Percentiles rank a stretch among this genome's conserved stretches.
Evolutionary conservation across 106 monocot genomes (phyloP).

Genomic region (Dioscorea zingiberensis): DNA sequence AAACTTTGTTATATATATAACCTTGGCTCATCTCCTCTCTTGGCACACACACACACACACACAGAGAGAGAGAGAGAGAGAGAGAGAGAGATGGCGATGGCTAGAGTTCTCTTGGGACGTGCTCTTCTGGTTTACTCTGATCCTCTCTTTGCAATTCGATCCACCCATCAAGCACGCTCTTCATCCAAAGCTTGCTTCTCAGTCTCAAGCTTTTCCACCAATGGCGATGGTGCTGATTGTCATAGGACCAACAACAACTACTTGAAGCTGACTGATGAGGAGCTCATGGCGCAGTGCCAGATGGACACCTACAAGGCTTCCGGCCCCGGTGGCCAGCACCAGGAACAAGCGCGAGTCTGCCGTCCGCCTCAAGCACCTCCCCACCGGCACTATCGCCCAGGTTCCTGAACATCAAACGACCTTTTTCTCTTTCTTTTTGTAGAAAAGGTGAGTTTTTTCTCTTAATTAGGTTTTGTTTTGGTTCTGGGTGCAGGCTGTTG

Average conservation of each 20-base stretch:
- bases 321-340: conserved; percentile 96
- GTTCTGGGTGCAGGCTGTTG: conserved; percentile 50
- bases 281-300: conserved; percentile 87
- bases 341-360: conserved; percentile 98
- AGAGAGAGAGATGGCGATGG: too few relatives aligned
- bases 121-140: too few relatives aligned
- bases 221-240: neutral
- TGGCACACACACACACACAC: too few relatives aligned
- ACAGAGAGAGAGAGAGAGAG: too few relatives aligned
- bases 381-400: conserved; percentile 88
- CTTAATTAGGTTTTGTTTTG: neutral
- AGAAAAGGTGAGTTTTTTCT: neutral
- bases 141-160: too few relatives aligned
- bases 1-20: too few relatives aligned
- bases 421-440: neutral
- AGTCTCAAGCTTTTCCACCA: conserved; percentile 12
- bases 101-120: too few relatives aligned
- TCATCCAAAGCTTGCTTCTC: conserved; percentile 6
- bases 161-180: neutral
- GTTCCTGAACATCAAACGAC: conserved; percentile 8
- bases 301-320: conserved; percentile 86
- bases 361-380: conserved; percentile 77
- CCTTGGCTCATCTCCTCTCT: too few relatives aligned
- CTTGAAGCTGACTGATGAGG: conserved; percentile 57
- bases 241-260: conserved; percentile 27